Evolutionary conservation across 2,329 filamentous ascomycete species (phyloP), one percentile per base, ranked within the genome.

Genomic region (Coleophoma cylindrospora): DNA sequence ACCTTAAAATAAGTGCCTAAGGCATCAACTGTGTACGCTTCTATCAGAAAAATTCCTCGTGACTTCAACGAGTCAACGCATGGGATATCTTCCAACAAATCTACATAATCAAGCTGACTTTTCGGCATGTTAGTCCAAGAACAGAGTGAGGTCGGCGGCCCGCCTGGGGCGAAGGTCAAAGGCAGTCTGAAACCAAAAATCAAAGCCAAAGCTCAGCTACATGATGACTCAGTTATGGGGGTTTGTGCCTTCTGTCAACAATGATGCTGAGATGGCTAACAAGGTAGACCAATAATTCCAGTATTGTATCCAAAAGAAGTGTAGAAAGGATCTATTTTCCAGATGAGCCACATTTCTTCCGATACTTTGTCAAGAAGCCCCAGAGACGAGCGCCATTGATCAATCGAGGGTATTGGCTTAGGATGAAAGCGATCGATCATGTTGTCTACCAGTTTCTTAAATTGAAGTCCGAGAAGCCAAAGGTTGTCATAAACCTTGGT

Each of bases 241-340:
- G 56, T 62, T 33, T 51, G 61, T 51, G 34, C 15, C 40, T 41
- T 21, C 27, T 27, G 27, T 27, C 27, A 27, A 27, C 7, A 8
- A 27, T 27, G 2, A 3, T 27, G 27, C 27, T 27, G 27, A 27
- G 27, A 10, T 27, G 27, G 27, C 27, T 27, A 6, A 27, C 27
- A 10, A 27, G 27, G 27, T 60, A 88, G 81, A 96, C 91, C 51
- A 96, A 96, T 66, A 91, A 84, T 65, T 92, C 88, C 68, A 95
- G 89, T 63, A 96, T 96, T 58, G 86, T 91, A 14, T 96, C 91
- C 13, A 96, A 96, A 66, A 77, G 91, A 58, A 94, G 90, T 61
- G 91, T 96, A n/a, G 91, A 96, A 64, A 85, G 85, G 59, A 74
- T 95, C 13, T 96, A 96, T 67, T 86, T 88, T 63, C 77, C 86